Conservation (phyloP, 441 rosid species). For the Eruca vesicaria region DNA sequence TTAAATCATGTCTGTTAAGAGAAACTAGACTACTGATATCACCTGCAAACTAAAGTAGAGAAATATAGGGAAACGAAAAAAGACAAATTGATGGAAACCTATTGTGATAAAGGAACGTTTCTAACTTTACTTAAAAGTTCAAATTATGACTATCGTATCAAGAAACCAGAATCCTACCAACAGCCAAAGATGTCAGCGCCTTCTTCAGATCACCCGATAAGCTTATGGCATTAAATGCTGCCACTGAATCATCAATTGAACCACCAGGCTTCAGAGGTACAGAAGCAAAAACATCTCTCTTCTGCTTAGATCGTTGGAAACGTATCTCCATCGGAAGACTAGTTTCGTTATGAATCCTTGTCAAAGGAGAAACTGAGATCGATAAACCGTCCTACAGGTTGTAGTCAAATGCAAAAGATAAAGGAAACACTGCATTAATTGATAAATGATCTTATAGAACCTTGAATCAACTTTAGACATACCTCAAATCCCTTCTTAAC, state of each 20-base stretch:
- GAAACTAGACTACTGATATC: constrained; percentile 13
- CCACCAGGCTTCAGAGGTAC: constrained; percentile 75
- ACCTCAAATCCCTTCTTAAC: constrained; percentile 75
- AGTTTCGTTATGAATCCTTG: constrained; percentile 87
- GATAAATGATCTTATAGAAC: constrained; percentile 16
- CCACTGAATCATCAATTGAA: constrained; percentile 84
- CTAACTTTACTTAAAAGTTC: constrained; percentile 9
- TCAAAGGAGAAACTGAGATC: constrained; percentile 81
- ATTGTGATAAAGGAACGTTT: constrained; percentile 11
- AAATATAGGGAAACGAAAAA: constrained; percentile 11
- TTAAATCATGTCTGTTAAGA: constrained; percentile 14
- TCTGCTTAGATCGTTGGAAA: constrained; percentile 70
- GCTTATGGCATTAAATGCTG: constrained; percentile 75
- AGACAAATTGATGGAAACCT: constrained; percentile 4
- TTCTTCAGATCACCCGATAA: constrained; percentile 79
- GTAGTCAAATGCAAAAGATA: constrained; percentile 14
- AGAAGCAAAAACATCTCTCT: constrained; percentile 57
- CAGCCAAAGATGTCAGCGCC: constrained; percentile 82
- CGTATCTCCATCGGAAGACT: constrained; percentile 75
- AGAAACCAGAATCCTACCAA: constrained; percentile 50
- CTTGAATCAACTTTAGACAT: constrained; percentile 28
- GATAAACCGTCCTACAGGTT: constrained; percentile 79
- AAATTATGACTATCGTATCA: constrained; percentile 12
- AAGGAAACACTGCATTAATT: constrained; percentile 11
- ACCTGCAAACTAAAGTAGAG: constrained; percentile 1